Evolutionary conservation across 768 basidiomycete species (phyloP).

Genomic region (Agaricus blazei): DNA sequence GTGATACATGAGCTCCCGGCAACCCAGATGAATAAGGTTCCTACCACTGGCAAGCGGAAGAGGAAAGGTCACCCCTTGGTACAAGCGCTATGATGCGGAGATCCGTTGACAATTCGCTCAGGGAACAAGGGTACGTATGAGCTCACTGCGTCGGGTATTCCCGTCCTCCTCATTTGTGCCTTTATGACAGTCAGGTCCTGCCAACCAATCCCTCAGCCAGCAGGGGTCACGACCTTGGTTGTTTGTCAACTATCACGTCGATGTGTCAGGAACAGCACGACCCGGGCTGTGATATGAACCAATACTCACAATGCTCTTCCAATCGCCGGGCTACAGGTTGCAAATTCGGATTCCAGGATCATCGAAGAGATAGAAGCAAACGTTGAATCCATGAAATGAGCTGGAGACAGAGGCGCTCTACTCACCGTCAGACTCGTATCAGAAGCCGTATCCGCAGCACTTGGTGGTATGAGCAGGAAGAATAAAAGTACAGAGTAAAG

Average conservation of each 20-base stretch:
- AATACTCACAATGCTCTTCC: not conserved
- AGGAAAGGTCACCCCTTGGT: not conserved
- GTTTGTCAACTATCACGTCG: not conserved
- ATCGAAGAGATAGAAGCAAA: not conserved
- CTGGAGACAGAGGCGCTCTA: not conserved
- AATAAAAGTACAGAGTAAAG: not conserved
- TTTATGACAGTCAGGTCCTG: not conserved
- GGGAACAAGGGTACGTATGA: not conserved
- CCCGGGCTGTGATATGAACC: not conserved
- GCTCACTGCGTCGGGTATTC: not conserved
- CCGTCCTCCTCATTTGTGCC: not conserved
- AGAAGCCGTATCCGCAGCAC: not conserved
- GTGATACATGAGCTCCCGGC: not conserved
- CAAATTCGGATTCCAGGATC: not conserved
- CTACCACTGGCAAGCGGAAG: slow-evolving; percentile 1
- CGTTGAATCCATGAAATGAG: not conserved
- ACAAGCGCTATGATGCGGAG: not conserved
- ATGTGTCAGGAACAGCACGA: not conserved
- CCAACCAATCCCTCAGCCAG: not conserved
- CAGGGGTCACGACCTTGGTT: not conserved
- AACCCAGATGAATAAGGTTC: not conserved
- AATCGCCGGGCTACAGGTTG: not conserved
- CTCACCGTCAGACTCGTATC: not conserved
- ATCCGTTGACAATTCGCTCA: not conserved
- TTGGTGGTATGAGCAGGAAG: not conserved